Conservation (phyloP, 148 eudicot genomes). For the Diospyros kaki region DNA sequence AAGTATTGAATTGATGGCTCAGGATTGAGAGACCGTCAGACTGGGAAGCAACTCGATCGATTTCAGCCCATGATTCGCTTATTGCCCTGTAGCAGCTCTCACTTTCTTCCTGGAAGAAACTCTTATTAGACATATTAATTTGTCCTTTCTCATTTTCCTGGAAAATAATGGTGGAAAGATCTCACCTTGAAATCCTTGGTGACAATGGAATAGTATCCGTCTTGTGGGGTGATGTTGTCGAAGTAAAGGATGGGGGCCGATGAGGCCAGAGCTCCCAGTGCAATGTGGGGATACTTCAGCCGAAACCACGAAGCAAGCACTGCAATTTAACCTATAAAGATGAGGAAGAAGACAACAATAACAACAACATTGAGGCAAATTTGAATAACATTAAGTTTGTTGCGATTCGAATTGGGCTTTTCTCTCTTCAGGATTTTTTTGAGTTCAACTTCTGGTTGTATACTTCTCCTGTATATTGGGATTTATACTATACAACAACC, state of each 20-base stretch:
- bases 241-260: constrained; percentile 54
- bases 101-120: constrained; percentile 31
- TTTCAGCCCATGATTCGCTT: constrained; percentile 40
- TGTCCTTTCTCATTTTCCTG: no score
- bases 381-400: no score
- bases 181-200: constrained; percentile 41
- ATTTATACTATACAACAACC: no score
- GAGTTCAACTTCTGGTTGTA: no score
- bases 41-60: constrained; percentile 33
- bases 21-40: constrained; percentile 35
- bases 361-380: no score
- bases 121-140: neutral
- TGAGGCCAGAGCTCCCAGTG: constrained; percentile 53
- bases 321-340: constrained; percentile 3
- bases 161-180: no score
- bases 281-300: constrained; percentile 55
- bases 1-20: constrained; percentile 31
- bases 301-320: constrained; percentile 60
- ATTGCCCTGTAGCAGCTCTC: constrained; percentile 40
- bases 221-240: constrained; percentile 35
- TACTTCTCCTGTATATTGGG: no score
- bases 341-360: neutral
- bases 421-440: no score
- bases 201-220: constrained; percentile 33
- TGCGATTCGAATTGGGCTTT: no score